Percentiles rank a stretch among this genome's conserved stretches.
Evolutionary conservation across 2,329 filamentous ascomycete genomes (phyloP).

Genomic region (Fusarium illudens): DNA sequence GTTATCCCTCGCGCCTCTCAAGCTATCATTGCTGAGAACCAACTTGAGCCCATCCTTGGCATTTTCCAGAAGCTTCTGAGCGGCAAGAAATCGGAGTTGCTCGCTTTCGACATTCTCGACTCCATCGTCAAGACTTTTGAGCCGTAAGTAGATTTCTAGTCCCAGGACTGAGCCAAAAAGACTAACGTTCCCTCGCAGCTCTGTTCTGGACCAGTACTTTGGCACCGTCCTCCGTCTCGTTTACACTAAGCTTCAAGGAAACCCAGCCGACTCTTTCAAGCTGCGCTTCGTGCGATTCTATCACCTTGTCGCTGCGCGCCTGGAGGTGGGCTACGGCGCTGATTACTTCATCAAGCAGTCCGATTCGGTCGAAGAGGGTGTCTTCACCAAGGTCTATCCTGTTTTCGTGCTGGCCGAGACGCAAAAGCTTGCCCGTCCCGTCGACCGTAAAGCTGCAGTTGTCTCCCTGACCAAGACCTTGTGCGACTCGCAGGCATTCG

Average conservation of each 20-base stretch:
- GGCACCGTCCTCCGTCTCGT: constrained; percentile 81
- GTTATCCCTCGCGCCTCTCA: constrained; percentile 81
- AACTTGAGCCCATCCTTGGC: constrained; percentile 87
- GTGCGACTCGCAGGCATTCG: constrained; percentile 85
- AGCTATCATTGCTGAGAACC: constrained; percentile 78
- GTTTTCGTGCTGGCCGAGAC: constrained; percentile 88
- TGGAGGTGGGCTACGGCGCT: constrained; percentile 83
- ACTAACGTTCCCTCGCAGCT: constrained; percentile 52
- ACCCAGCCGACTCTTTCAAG: constrained; percentile 79
- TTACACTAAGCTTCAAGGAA: constrained; percentile 77
- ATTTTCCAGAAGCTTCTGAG: constrained; percentile 92
- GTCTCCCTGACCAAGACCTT: constrained; percentile 93
- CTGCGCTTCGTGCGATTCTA: constrained; percentile 93
- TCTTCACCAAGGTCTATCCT: constrained; percentile 88
- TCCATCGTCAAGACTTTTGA: constrained; percentile 77
- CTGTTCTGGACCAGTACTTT: constrained; percentile 78
- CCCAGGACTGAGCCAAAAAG: not conserved
- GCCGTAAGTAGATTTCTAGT: constrained; percentile 60
- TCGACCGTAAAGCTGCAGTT: constrained; percentile 93
- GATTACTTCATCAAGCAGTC: constrained; percentile 90
- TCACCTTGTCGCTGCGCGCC: constrained; percentile 83
- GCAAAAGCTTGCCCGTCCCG: constrained; percentile 83
- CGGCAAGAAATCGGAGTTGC: constrained; percentile 83
- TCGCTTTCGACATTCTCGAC: constrained; percentile 91
- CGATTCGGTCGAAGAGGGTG: constrained; percentile 80